Evolutionary conservation across 129 eudicot species (phyloP), one percentile per base, ranked within the genome.

Genomic region (Cynara cardunculus): DNA sequence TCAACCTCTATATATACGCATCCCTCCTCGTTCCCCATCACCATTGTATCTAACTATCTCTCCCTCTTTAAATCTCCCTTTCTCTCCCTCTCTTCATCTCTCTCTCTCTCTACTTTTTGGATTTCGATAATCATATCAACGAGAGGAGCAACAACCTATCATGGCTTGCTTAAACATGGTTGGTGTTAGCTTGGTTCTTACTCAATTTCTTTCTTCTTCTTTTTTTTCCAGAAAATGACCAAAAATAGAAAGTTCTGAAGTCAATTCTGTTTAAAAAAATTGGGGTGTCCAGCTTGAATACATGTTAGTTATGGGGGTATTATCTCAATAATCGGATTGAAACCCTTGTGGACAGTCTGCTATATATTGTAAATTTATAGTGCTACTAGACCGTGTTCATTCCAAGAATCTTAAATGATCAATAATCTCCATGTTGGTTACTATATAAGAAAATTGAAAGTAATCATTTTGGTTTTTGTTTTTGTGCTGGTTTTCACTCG

Each of bases 111-210:
- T 21, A 13, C 27, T 2, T 21, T 71, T 62, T 31, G 26, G 16
- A 53, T 21, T 16, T 62, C 19, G 39, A 72, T 62, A 53, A 25
- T 8, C 59, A 72, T 69, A 71, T 16, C 68, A 78, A 26, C 79
- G 6, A 56, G 78, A 66, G 64, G 72, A 81, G 18, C 35, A 78
- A 37, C 21, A 25, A 61, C 7, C 65, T 64, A 21, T 64, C 28
- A 81, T 89, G 89, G 90, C 76, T 89, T 89, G 89, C 84, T 79
- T 87, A 26, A 87, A 86, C 81, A 44, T 78, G 92, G 92, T 86
- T 72, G 74, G 92, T 76, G 35, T 35, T 35, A 76, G 41, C 73
- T 37, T 70, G 21, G 39, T 68, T 68, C 25, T 21, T 66, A 19
- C 53, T 5, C 26, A 37, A 46, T 70, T 21, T 71, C 24, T 2